Conservation (phyloP, 2,329 filamentous ascomycete species). For the Colletotrichum endophyticum region DNA sequence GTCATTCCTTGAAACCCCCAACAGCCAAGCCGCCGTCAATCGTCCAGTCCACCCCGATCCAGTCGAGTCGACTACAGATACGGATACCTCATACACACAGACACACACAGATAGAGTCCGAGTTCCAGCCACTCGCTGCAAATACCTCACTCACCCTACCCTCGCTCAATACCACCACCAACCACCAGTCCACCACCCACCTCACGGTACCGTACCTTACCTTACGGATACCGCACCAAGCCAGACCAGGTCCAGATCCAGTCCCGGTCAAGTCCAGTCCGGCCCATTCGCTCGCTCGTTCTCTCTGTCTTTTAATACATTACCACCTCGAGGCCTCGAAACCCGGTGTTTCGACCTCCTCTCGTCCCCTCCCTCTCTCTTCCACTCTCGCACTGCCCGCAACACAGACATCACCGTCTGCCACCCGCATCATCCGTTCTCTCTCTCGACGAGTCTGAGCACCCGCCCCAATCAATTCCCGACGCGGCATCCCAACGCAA, state of each 20-base stretch:
- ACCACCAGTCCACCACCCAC: not conserved
- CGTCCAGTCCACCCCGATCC: not conserved
- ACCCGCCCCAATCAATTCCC: not conserved
- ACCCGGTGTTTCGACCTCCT: slow-evolving; percentile 13
- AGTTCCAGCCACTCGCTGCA: not conserved
- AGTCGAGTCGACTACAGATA: not conserved
- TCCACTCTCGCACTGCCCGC: not conserved
- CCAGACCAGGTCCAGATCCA: not conserved
- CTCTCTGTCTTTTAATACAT: not conserved
- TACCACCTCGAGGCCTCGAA: slow-evolving; percentile 5
- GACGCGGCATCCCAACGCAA: not conserved
- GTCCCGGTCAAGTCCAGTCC: not conserved
- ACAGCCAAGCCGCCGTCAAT: not conserved
- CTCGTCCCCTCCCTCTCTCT: not conserved
- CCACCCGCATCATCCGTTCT: not conserved
- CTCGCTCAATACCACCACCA: not conserved
- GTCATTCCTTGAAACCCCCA: not conserved
- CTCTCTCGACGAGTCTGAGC: not conserved
- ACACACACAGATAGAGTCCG: not conserved
- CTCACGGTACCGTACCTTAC: not conserved
- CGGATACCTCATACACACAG: not conserved
- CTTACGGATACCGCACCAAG: not conserved
- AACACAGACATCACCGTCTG: not conserved
- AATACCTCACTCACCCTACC: not conserved
- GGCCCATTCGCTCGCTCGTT: not conserved